Evolutionary conservation across 2,329 filamentous ascomycete genomes (phyloP).

Genomic region (Alternaria tenuissima): DNA sequence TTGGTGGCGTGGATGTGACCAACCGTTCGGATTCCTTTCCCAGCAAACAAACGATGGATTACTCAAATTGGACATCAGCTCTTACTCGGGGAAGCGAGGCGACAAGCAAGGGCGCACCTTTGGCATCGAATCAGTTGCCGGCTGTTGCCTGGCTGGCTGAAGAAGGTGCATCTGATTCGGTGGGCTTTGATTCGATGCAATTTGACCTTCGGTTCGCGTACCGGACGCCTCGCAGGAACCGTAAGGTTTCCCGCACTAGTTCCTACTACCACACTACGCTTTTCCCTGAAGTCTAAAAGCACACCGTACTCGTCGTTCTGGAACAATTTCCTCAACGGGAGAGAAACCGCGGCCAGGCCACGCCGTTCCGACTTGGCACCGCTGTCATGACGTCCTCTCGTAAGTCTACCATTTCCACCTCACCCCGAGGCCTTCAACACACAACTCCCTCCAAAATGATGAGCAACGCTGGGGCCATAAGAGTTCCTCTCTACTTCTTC

Average conservation of each 20-base stretch:
- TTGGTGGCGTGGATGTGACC: constrained; percentile 6
- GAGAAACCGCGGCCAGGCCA: too few relatives aligned
- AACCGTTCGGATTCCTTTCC: constrained; percentile 2
- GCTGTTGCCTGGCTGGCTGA: too few relatives aligned
- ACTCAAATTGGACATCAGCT: background rate
- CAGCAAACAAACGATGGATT: background rate
- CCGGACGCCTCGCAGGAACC: background rate
- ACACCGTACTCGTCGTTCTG: too few relatives aligned
- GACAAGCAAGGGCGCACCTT: background rate
- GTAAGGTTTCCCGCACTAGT: background rate
- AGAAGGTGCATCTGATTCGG: too few relatives aligned
- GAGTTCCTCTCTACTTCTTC: constrained; percentile 28
- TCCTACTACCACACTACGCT: background rate
- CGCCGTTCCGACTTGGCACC: background rate
- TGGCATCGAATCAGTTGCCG: background rate
- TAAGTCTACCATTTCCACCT: background rate
- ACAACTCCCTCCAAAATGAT: constrained; percentile 27
- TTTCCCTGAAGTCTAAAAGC: background rate
- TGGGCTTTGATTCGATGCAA: background rate
- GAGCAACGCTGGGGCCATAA: constrained; percentile 49
- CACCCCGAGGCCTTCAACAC: background rate
- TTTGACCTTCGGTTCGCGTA: background rate
- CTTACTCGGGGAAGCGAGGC: background rate
- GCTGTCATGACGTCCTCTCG: background rate
- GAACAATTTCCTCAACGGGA: too few relatives aligned